A percentile compares a stretch with the other conserved stretches of the same genome.
These are phyloP conservation scores for Populus hybrid DNA, from an alignment of 441 rosid genomes.

Conservation along the genomic window DNA sequence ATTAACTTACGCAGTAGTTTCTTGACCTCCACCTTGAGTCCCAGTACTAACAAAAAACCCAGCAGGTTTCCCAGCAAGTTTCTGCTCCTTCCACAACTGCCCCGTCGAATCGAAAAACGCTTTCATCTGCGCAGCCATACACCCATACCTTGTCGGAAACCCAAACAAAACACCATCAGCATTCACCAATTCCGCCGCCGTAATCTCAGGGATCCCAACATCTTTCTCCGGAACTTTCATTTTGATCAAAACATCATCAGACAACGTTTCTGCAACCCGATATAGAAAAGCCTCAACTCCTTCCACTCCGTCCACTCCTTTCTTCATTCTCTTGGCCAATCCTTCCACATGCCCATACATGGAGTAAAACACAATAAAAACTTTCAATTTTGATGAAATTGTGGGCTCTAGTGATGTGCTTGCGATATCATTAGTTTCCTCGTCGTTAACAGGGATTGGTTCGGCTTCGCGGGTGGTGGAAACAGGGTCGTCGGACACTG, in stretches of 20 bases:
- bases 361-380: conserved; percentile 80
- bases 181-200: conserved; percentile 51
- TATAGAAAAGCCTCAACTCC: conserved; percentile 66
- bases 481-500: conserved; percentile 32
- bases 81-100: conserved; percentile 74
- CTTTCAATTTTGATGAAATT: conserved; percentile 29
- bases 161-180: conserved; percentile 86
- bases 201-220: conserved; percentile 49
- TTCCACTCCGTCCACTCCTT: conserved; percentile 70
- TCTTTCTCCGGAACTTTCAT: conserved; percentile 79
- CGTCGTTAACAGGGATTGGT: conserved; percentile 48
- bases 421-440: conserved; percentile 10
- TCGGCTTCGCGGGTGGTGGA: conserved; percentile 12
- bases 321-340: conserved; percentile 89
- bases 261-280: conserved; percentile 81
- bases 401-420: background rate
- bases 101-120: conserved; percentile 88
- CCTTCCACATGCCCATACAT: conserved; percentile 95
- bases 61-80: conserved; percentile 85
- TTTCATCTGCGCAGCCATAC: conserved; percentile 99
- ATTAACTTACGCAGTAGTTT: conserved; percentile 81
- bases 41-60: conserved; percentile 95
- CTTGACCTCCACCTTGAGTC: conserved; percentile 98
- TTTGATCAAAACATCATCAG: conserved; percentile 52
- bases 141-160: conserved; percentile 90